These are phyloP conservation scores for Plasmodium reichenowi DNA, from an alignment of 169 alveolate genomes.

Conservation along the genomic window DNA sequence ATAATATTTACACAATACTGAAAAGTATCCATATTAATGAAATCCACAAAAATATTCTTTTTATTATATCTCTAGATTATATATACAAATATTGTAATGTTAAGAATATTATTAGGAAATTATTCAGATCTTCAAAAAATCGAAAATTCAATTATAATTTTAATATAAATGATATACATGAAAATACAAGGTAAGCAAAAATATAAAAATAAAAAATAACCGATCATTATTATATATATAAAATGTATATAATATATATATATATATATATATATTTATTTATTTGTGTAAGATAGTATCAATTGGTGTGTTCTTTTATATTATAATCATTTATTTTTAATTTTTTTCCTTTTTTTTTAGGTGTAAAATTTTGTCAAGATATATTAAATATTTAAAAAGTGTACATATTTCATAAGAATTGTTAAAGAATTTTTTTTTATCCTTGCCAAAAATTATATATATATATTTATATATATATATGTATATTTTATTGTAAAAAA, in stretches of 20 bases:
- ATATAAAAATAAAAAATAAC: background rate
- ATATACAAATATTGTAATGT: background rate
- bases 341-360: background rate
- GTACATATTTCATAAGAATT: too few species aligned
- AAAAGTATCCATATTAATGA: background rate
- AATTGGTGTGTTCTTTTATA: background rate
- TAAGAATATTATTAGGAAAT: background rate
- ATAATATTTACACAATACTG: conserved; percentile 10
- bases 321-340: background rate
- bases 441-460: too few species aligned
- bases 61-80: conserved; percentile 14
- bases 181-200: background rate
- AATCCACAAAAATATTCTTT: background rate
- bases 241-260: too few species aligned
- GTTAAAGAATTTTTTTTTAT: too few species aligned
- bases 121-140: conserved; percentile 10
- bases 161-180: background rate
- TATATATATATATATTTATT: too few species aligned
- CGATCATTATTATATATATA: too few species aligned
- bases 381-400: background rate
- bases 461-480: too few species aligned
- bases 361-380: background rate
- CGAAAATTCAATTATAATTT: background rate
- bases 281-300: background rate
- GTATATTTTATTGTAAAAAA: too few species aligned